Percentiles rank a stretch among this genome's conserved stretches.
phyloP scores from a whole-genome alignment of 371 early-diverging fungal species.

The Mucor piriformis region DNA sequence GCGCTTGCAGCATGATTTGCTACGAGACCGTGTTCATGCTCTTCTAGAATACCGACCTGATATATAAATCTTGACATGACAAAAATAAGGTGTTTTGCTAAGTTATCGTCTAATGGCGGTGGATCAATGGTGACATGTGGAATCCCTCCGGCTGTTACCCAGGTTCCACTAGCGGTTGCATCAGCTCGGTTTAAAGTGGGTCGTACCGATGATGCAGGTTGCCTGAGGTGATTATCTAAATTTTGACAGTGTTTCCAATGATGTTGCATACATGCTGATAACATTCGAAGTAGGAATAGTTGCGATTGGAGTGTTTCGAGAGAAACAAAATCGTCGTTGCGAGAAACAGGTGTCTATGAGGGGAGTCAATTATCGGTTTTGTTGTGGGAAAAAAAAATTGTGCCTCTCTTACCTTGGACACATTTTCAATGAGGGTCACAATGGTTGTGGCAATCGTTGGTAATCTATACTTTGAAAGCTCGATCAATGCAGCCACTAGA shows the following conservation, averaged over 20 bases:
- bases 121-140: slow-evolving; percentile 56
- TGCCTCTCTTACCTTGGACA: slow-evolving; percentile 50
- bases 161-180: not conserved
- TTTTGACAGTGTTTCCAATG: slow-evolving; percentile 52
- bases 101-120: slow-evolving; percentile 70
- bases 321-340: slow-evolving; percentile 47
- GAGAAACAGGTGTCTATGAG: not conserved
- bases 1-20: slow-evolving; percentile 38
- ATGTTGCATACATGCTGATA: slow-evolving; percentile 69
- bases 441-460: slow-evolving; percentile 48
- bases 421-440: slow-evolving; percentile 50
- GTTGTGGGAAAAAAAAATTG: not conserved
- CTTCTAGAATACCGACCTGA: slow-evolving; percentile 32
- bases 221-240: not conserved
- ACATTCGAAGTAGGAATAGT: slow-evolving; percentile 65
- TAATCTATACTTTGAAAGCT: slow-evolving; percentile 59
- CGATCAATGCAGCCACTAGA: slow-evolving; percentile 53
- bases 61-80: slow-evolving; percentile 65
- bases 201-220: not conserved
- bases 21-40: slow-evolving; percentile 16
- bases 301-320: slow-evolving; percentile 65
- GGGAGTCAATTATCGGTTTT: not conserved
- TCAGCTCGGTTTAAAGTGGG: slow-evolving; percentile 1
- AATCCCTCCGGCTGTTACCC: slow-evolving; percentile 6
- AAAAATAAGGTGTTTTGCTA: slow-evolving; percentile 65